A percentile compares a stretch with the other conserved stretches of the same genome.
Evolutionary conservation across 2,329 filamentous ascomycete species (phyloP).

Genomic region (Fusarium denticulatum): DNA sequence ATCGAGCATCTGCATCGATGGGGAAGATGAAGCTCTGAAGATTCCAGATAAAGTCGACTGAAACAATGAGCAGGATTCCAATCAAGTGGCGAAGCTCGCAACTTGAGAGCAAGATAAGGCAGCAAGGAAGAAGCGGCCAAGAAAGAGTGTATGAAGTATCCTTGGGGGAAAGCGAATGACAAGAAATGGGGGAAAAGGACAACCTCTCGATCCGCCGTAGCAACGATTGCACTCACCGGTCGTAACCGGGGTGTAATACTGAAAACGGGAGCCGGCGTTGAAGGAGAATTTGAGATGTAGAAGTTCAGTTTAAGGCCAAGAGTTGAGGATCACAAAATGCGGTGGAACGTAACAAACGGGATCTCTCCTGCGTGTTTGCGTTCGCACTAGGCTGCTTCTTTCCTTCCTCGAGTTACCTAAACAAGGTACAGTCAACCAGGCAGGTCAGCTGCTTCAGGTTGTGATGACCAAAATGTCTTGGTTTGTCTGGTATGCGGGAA

Average conservation of each 20-base stretch:
- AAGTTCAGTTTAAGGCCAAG: slow-evolving; percentile 13
- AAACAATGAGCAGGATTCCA: background rate
- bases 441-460: slow-evolving; percentile 3
- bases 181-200: background rate
- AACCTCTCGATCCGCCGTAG: background rate
- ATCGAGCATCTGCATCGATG: slow-evolving; percentile 8
- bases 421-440: background rate
- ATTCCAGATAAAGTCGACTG: background rate
- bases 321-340: slow-evolving; percentile 31
- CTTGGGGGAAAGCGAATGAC: background rate
- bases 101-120: background rate
- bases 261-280: slow-evolving; percentile 26
- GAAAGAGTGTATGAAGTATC: background rate
- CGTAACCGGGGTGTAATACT: slow-evolving; percentile 18
- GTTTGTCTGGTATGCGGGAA: slow-evolving; percentile 19
- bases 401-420: slow-evolving; percentile 12
- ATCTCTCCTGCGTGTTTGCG: slow-evolving; percentile 23
- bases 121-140: background rate
- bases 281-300: slow-evolving; percentile 20
- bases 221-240: slow-evolving; percentile 19
- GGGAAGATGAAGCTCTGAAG: background rate
- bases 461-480: slow-evolving; percentile 1
- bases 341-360: slow-evolving; percentile 33
- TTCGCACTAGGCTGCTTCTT: slow-evolving; percentile 18
- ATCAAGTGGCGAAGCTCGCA: background rate